Evolutionary conservation across 345 rosid genomes (phyloP).

Genomic region (Populus ilicifolia): DNA sequence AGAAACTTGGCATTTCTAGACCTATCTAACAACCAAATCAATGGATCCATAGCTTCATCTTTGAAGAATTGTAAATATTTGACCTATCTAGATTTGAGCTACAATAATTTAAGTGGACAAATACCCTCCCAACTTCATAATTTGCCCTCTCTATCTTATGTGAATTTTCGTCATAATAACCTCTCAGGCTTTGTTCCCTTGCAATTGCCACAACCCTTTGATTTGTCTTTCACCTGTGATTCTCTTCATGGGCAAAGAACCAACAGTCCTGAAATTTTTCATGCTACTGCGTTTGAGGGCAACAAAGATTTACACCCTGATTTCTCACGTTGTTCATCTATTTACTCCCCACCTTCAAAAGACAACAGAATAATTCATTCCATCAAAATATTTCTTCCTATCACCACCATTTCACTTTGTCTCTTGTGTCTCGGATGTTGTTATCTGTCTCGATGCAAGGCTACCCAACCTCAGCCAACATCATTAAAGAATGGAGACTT

Average conservation of each 20-base stretch:
- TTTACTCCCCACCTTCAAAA: neutral
- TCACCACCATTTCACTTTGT: neutral
- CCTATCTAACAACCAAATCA: neutral
- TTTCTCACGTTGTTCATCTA: neutral
- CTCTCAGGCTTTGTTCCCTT: neutral
- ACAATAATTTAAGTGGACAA: too few species aligned
- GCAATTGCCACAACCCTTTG: too few species aligned
- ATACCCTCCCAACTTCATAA: too few species aligned
- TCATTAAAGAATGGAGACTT: neutral
- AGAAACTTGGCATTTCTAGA: too few species aligned
- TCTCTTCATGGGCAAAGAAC: neutral
- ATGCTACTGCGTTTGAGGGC: too few species aligned
- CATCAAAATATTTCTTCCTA: neutral
- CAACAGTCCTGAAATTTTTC: neutral
- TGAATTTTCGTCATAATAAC: neutral
- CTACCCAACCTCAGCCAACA: neutral
- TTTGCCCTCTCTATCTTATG: accelerated
- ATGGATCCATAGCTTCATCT: neutral
- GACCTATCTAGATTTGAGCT: too few species aligned
- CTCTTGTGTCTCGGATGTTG: neutral
- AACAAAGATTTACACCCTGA: neutral
- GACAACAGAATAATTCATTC: neutral
- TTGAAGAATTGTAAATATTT: too few species aligned
- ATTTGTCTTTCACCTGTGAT: neutral
- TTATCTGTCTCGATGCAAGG: neutral